Base-by-base conservation (phyloP, 176 grass and related monocot genomes). In the Lolium multiflorum region DNA sequence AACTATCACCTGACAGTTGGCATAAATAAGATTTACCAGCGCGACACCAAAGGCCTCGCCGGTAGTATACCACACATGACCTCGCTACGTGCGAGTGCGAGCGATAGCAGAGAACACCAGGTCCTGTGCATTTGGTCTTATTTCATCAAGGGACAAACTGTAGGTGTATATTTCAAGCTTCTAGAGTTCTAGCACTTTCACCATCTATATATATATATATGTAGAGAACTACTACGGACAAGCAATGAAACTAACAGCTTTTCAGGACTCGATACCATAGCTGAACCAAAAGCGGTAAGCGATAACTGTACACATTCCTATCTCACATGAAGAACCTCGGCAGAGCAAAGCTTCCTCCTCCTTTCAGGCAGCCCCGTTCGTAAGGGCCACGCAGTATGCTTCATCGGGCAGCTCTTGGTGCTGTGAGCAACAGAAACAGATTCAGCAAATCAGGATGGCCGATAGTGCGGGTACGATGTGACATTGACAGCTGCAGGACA, bases 271-370 rank as follows among this genome's bases (percentile, higher is more conserved):
- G 62, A 71, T 18, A 86, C 56, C 85, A 78, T 37, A 52, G 58
- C 31, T 31, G 18, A 49, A 73, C 79, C 43, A 17, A 84, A 88
- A 91, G 81, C 25, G 14, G 81, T 51, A 81, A 82, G 60, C 7
- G 51, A 88, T 83, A 88, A 75, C 94, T 93, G 91, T 93, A 93
- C 91, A 96, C 10, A 35, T 49, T 90, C 77, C 59, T 91, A 91
- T 89, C 85, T 87, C 80, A 87, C 55, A 74, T 81, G 57, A 81
- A 61, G 81, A 83, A 89, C 71, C 74, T 83, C 60, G 67, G 84
- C 57, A 62, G 57, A 76, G 81, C 70, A 93, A 70, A 76, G 71
- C 54, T 84, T 38, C 66, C 68, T 64, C 79, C 89, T 91, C 65
- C 81, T 55, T 88, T 76, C 73, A 35, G 80, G 49, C 70, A 14